Percentiles rank a stretch among this genome's conserved stretches.
Conservation (phyloP, 371 early-diverging fungal species). For the Apophysomyces variabilis region DNA sequence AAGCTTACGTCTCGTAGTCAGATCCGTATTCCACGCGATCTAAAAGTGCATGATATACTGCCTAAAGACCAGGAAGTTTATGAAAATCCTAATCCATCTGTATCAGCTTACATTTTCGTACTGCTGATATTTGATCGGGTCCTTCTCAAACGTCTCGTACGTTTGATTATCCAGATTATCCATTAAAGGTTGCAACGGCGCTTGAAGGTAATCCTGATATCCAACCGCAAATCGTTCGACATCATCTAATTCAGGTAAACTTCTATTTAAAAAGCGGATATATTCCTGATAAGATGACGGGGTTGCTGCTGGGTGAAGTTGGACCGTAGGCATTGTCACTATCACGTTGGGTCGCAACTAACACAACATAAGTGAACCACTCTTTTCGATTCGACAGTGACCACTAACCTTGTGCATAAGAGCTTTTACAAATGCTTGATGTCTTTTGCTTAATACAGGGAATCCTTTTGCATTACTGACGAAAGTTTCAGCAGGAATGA, state of each 20-base stretch:
- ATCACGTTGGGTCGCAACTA: slow-evolving; percentile 60
- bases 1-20: slow-evolving; percentile 45
- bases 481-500: slow-evolving; percentile 77
- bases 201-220: slow-evolving; percentile 88
- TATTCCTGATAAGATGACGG: slow-evolving; percentile 68
- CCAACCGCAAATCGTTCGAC: slow-evolving; percentile 79
- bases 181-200: slow-evolving; percentile 91
- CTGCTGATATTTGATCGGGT: slow-evolving; percentile 88
- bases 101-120: slow-evolving; percentile 72
- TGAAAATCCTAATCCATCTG: neutral
- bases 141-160: slow-evolving; percentile 93
- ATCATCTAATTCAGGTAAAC: slow-evolving; percentile 61
- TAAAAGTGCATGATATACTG: slow-evolving; percentile 63
- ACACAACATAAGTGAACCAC: neutral
- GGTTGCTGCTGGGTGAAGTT: slow-evolving; percentile 38
- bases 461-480: slow-evolving; percentile 79
- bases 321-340: slow-evolving; percentile 42
- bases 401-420: slow-evolving; percentile 58
- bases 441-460: slow-evolving; percentile 83
- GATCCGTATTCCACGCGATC: slow-evolving; percentile 56
- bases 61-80: slow-evolving; percentile 30
- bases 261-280: slow-evolving; percentile 67
- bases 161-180: slow-evolving; percentile 92
- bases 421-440: slow-evolving; percentile 71
- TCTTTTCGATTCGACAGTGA: neutral